These are phyloP conservation scores for Metschnikowia shivogae DNA, from an alignment of 805 yeast species.

Conservation along the genomic window DNA sequence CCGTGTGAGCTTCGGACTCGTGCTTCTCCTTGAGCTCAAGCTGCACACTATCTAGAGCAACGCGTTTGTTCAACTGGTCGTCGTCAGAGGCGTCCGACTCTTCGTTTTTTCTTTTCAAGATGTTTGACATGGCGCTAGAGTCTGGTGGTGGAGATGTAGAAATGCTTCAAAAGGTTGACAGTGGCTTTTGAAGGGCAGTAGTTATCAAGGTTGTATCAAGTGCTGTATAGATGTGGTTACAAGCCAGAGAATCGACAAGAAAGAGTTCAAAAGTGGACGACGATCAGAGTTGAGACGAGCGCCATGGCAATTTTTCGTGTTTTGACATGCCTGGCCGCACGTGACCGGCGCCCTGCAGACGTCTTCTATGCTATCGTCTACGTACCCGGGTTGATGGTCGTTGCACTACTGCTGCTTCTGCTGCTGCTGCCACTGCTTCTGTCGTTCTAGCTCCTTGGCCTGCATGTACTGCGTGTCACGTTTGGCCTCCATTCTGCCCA, in stretches of 20 bases:
- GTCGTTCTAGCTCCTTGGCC: conserved; percentile 35
- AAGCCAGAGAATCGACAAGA: conserved; percentile 1
- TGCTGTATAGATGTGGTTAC: background rate
- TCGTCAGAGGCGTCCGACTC: conserved; percentile 42
- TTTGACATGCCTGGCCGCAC: background rate
- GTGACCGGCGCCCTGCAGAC: background rate
- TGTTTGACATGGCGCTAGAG: conserved; percentile 20
- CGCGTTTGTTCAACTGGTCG: conserved; percentile 57
- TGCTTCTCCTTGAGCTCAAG: conserved; percentile 40
- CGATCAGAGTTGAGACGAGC: background rate
- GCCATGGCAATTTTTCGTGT: background rate
- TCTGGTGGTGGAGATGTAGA: too few relatives aligned
- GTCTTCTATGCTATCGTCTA: background rate
- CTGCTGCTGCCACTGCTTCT: conserved; percentile 18
- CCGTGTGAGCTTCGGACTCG: conserved; percentile 41
- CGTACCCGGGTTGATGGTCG: background rate
- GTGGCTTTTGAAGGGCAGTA: conserved; percentile 44
- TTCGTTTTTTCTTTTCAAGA: conserved; percentile 67
- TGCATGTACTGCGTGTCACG: conserved; percentile 48
- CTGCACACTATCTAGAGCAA: conserved; percentile 64
- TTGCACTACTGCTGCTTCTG: conserved; percentile 5
- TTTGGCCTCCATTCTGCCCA: conserved; percentile 65
- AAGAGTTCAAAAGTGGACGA: conserved; percentile 1
- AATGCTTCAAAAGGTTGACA: too few relatives aligned
- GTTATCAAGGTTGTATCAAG: background rate